Conservation (phyloP, 768 basidiomycete genomes). For the Amanita pallidorosea region DNA sequence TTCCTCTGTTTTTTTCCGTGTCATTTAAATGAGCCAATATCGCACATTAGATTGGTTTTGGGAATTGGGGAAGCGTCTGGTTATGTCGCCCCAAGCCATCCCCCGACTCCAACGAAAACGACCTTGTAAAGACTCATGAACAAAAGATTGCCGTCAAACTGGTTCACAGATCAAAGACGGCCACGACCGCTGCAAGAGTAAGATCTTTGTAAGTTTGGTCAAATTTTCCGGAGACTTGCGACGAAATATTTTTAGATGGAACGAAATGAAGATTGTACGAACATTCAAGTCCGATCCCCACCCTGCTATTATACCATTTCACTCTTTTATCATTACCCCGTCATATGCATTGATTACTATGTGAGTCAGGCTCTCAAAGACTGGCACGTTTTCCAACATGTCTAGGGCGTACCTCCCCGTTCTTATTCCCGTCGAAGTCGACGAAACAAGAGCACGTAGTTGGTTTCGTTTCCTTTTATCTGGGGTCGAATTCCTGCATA, state of each 20-base stretch:
- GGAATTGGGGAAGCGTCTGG: constrained; percentile 93
- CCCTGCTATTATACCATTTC: constrained; percentile 87
- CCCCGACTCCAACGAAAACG: constrained; percentile 21
- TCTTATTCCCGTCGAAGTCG: constrained; percentile 81
- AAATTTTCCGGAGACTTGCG: not conserved
- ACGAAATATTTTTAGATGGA: constrained; percentile 53
- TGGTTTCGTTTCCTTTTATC: constrained; percentile 82
- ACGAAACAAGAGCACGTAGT: constrained; percentile 61
- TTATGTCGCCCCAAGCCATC: constrained; percentile 52
- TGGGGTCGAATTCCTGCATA: constrained; percentile 76
- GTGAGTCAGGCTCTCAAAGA: constrained; percentile 33
- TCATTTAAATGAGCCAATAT: constrained; percentile 4
- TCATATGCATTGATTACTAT: constrained; percentile 88
- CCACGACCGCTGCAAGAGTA: constrained; percentile 83
- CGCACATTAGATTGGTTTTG: constrained; percentile 64
- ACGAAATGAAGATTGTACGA: constrained; percentile 94
- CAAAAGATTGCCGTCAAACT: constrained; percentile 84
- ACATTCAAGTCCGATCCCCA: constrained; percentile 78
- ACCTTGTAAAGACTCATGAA: constrained; percentile 26
- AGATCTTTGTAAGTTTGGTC: constrained; percentile 58
- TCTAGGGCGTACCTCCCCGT: constrained; percentile 78
- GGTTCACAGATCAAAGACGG: constrained; percentile 77
- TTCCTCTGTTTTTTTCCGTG: not conserved
- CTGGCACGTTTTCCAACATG: constrained; percentile 5
- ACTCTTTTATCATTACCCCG: constrained; percentile 88